phyloP scores from a whole-genome alignment of 192 early-diverging fungal genomes.

The Rhizoclosmatium sp. region DNA sequence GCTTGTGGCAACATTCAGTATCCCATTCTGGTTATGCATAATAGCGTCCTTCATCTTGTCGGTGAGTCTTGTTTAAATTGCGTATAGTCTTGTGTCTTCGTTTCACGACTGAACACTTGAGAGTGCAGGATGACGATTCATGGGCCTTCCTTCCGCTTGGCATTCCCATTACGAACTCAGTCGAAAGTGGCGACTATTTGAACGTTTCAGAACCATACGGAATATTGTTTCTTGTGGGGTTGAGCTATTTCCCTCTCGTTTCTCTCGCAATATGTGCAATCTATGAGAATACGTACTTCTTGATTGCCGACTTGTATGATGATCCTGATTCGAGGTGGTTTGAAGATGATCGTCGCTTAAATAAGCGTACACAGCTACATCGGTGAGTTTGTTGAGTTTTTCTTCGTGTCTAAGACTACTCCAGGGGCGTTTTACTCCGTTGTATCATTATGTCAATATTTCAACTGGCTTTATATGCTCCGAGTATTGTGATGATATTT shows the following conservation, averaged over 20 bases:
- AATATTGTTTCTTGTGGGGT: constrained; percentile 13
- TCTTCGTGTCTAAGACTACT: no score
- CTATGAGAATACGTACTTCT: constrained; percentile 37
- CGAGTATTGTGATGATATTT: constrained; percentile 3
- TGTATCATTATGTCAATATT: constrained; percentile 25
- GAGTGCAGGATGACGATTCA: no score
- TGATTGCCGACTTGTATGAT: constrained; percentile 19
- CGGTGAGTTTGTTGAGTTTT: neutral
- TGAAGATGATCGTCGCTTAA: neutral
- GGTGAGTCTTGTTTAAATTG: neutral
- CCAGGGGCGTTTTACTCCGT: constrained; percentile 16
- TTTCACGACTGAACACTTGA: neutral
- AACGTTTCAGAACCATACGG: neutral
- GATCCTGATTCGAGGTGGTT: neutral
- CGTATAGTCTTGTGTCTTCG: neutral
- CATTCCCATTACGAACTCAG: neutral
- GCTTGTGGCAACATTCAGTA: neutral
- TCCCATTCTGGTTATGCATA: neutral
- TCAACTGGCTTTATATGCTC: constrained; percentile 5
- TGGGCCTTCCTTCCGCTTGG: constrained; percentile 13
- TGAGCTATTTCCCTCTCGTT: neutral
- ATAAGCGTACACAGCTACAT: neutral
- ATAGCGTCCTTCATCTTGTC: neutral
- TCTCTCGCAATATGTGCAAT: constrained; percentile 8
- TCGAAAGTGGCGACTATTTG: neutral